Evolutionary conservation across 2,329 filamentous ascomycete species (phyloP), one percentile per base, ranked within the genome.

Genomic region (Epichloe hybrida): DNA sequence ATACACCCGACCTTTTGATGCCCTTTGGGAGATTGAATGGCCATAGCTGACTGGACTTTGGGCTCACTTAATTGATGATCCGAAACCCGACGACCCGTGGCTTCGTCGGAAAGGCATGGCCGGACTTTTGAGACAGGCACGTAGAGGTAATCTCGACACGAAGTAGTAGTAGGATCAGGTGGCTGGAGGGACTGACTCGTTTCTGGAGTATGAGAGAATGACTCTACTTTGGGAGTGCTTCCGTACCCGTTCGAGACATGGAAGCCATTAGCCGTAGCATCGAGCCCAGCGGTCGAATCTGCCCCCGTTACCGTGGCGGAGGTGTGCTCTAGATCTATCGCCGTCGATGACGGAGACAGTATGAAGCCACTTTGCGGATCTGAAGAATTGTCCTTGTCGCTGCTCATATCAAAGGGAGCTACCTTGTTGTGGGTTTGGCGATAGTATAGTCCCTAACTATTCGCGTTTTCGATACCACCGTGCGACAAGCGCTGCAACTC

Each of bases 121-220:
- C 56, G 55, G 8, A 59, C 50, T 35, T 61, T 61, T 17, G 60
- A 59, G 27, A 57, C 42, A 4, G 52, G 57, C 15, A 54, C 48
- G 34, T 3, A 31, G 38, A 51, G n/a, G 31, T 50, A 27, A 17
- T 40, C 36, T 23, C n/a, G 50, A 41, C 31, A 23, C 5, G 46
- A 40, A 15, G 36, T 23, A 23, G 8, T 31, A 2, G 17, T 5
- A 7, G 20, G 8, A 20, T 21, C 9, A 23, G 17, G 8, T 17
- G 21, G 15, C 15, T 27, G 17, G 13, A 21, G 35, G 9, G 12
- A n/a, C 6, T 39, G 34, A 17, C 20, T 15, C 6, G 9, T 34
- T 17, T 35, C 50, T n/a, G 31, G 41, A 7, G 20, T 20, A 9
- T 45, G 36, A 20, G 27, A 46, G 13, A 36, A 35, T 4, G 46